Evolutionary conservation across 1,284 basidiomycete genomes (phyloP).

Genomic region (Heimioporus retisporus): DNA sequence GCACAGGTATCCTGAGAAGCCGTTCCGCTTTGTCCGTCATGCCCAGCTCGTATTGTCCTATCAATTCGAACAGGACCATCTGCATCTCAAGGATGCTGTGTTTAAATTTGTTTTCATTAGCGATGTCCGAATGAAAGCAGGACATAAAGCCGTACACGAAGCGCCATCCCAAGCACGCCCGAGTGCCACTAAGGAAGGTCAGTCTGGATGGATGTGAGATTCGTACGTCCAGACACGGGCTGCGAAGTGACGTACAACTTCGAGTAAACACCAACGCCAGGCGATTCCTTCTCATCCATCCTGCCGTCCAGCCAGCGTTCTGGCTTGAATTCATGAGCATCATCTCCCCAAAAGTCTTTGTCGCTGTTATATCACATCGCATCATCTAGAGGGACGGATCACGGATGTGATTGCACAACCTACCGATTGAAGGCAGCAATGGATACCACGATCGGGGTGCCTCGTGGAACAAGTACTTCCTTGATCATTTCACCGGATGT

Average conservation of each 20-base stretch:
- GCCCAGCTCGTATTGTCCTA: conserved; percentile 60
- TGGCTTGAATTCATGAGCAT: conserved; percentile 61
- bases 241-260: conserved; percentile 52
- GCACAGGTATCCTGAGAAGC: conserved; percentile 40
- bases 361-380: conserved; percentile 37
- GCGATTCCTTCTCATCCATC: conserved; percentile 43
- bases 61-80: conserved; percentile 58
- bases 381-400: background rate
- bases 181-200: conserved; percentile 54
- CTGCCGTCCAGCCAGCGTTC: conserved; percentile 57
- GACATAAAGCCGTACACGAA: conserved; percentile 44
- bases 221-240: too few relatives aligned
- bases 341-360: conserved; percentile 58
- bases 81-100: conserved; percentile 58
- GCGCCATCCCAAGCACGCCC: conserved; percentile 61
- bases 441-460: conserved; percentile 45
- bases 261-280: conserved; percentile 57
- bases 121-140: background rate
- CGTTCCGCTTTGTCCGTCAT: conserved; percentile 48
- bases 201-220: conserved; percentile 39
- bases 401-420: background rate
- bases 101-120: too few relatives aligned
- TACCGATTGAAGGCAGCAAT: conserved; percentile 51
- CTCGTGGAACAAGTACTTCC: conserved; percentile 48
- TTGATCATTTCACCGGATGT: conserved; percentile 46